phyloP scores from a whole-genome alignment of 352 stramenopile species.

The Pythium phragmiticola region DNA sequence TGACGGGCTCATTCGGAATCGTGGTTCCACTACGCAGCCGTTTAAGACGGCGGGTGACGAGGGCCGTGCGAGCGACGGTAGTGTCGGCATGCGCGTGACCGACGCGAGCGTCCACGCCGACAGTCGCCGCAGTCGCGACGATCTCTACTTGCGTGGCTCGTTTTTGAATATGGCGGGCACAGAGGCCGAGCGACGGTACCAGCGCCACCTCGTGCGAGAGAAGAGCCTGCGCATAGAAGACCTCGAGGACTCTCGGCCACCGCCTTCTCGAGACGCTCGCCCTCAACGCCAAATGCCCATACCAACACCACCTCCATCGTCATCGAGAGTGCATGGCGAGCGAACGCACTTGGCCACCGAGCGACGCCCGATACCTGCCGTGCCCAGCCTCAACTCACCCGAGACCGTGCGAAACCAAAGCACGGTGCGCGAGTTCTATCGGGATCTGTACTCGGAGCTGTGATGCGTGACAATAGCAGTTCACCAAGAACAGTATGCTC shows the following conservation, averaged over 20 bases:
- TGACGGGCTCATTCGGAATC: slow-evolving; percentile 34
- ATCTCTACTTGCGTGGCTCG: slow-evolving; percentile 16
- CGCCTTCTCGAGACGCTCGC: not conserved
- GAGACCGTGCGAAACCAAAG: not conserved
- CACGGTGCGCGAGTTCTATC: slow-evolving; percentile 21
- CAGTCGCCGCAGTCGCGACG: slow-evolving; percentile 6
- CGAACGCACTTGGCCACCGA: not conserved
- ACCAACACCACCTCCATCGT: not conserved
- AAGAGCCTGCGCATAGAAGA: not conserved
- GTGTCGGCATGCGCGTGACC: not conserved
- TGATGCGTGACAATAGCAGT: not conserved
- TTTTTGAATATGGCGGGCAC: slow-evolving; percentile 5
- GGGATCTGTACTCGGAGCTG: slow-evolving; percentile 20
- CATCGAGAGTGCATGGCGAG: not conserved
- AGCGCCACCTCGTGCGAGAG: slow-evolving; percentile 13
- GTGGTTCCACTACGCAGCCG: slow-evolving; percentile 2
- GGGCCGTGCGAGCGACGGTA: not conserved
- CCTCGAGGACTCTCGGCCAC: not conserved
- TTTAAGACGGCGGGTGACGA: not conserved
- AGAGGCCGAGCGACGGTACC: slow-evolving; percentile 18
- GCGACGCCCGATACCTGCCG: too few species aligned
- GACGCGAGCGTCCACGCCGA: not conserved
- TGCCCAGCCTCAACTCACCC: not conserved
- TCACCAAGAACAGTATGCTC: not conserved
- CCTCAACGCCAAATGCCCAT: too few species aligned